Base-by-base conservation (phyloP, 371 early-diverging fungal genomes). In the Saksenaea vasiformis region DNA sequence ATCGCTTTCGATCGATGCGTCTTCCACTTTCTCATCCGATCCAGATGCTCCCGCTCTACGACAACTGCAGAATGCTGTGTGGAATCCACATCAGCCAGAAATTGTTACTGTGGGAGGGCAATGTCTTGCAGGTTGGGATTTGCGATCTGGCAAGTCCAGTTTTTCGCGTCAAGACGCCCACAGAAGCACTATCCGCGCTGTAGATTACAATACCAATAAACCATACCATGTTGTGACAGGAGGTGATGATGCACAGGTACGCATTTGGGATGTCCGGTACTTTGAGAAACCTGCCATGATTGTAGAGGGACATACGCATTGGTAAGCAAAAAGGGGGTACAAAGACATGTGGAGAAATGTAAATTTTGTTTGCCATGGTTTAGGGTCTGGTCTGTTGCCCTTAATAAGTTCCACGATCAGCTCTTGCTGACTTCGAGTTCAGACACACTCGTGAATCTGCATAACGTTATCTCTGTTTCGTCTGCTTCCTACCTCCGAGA, bases 391-490 rank as follows among this genome's bases (percentile, higher is more conserved):
- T 80, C 85, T 9, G 90, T 95, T 15, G 85, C 85, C 3, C 95
- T 90, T 73, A 96, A 97, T 75, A 82, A 79, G 24, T 88, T 86
- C 61, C 94, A 96, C 69, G 98, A 97, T 75, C 96, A 96, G 74
- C 74, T 97, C 15, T 64, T 97, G 31, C 76, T 97, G 37, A 86
- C 92, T 0, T 89, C 93, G 0, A 82, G 95, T 43, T 90, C 93
- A 0, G 97, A 96, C 72, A 90, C 91, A 54, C 78, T 84, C 36
- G 97, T 97, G 3, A 91, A 92, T 63, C 76, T 97, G 7, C 87
- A 95, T 55, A 91, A 89, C 65, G 83, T 88, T 5, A 87, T 92
- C 4, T 92, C 93, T 0, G 85, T 93, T 1, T 95, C 95, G 2
- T 93, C 93, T 1, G 88, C 90, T 11, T 85, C 91, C 1, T 73